Conservation (phyloP, 140 eudicot genomes). For the Bidens hawaiensis region DNA sequence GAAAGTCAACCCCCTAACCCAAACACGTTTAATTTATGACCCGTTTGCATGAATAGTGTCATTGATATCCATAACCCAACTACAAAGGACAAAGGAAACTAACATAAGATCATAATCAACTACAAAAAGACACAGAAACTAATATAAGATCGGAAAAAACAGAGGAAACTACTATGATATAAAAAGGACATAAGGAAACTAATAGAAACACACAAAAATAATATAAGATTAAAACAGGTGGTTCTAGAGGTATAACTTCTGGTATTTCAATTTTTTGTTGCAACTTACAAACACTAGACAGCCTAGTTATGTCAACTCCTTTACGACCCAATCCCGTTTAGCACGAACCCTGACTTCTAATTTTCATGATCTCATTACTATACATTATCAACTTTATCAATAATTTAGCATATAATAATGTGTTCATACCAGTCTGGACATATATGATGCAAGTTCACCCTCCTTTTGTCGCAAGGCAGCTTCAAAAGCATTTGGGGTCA, state of each 20-base stretch:
- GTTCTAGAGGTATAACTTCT: background rate
- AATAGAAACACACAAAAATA: background rate
- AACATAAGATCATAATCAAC: background rate
- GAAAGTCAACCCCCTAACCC: constrained; percentile 1
- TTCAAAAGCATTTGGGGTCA: constrained; percentile 75
- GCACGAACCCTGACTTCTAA: background rate
- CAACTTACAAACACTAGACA: background rate
- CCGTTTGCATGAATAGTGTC: constrained; percentile 4
- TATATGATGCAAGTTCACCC: constrained; percentile 95
- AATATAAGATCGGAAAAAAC: background rate
- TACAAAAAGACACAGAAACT: background rate
- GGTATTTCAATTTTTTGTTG: background rate
- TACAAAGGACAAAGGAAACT: background rate
- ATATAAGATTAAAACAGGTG: background rate
- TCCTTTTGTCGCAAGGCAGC: constrained; percentile 87
- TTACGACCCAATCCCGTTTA: background rate
- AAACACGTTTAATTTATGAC: background rate
- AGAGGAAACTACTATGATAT: background rate
- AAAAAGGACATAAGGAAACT: constrained; percentile 2
- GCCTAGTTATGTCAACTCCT: background rate
- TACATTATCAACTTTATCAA: constrained; percentile 4
- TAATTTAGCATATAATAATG: background rate
- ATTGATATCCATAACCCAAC: constrained; percentile 10
- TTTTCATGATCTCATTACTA: background rate
- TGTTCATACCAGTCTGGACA: constrained; percentile 76